These are phyloP conservation scores for Fusarium sp. DNA, from an alignment of 2,329 filamentous ascomycete genomes.

Conservation along the genomic window DNA sequence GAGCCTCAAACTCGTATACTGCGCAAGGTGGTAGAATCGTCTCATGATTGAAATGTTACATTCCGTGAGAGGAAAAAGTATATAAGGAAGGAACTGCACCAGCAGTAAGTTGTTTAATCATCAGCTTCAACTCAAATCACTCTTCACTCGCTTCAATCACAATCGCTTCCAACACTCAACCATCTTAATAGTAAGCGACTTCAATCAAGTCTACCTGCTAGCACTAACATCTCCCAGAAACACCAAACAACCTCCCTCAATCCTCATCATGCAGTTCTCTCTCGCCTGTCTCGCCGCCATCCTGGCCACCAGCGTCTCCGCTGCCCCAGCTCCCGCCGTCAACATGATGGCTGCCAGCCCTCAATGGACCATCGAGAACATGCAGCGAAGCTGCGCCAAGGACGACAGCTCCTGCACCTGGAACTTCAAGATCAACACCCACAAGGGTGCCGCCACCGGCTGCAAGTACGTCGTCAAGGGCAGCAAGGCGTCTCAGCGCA, in stretches of 20 bases:
- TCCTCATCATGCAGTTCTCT: conserved; percentile 53
- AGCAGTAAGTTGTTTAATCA: neutral
- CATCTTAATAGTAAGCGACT: neutral
- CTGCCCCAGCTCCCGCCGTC: conserved; percentile 44
- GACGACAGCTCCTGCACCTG: conserved; percentile 52
- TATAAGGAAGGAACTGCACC: neutral
- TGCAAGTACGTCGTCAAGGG: conserved; percentile 44
- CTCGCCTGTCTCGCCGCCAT: conserved; percentile 46
- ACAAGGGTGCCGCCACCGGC: conserved; percentile 47
- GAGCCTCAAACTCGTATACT: neutral
- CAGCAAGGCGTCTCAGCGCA: conserved; percentile 45
- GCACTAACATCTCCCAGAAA: neutral
- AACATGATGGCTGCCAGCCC: conserved; percentile 52
- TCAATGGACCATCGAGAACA: conserved; percentile 52
- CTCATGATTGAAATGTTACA: neutral
- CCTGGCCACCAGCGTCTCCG: conserved; percentile 44
- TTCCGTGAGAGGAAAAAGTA: neutral
- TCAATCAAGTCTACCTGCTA: neutral
- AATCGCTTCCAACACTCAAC: neutral
- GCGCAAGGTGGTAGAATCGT: neutral
- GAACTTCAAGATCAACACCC: conserved; percentile 54
- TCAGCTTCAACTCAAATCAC: conserved; percentile 22
- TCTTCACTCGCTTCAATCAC: neutral
- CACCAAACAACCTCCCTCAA: neutral
- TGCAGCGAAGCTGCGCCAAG: conserved; percentile 51